Percentiles rank a stretch among this genome's conserved stretches.
phyloP scores from a whole-genome alignment of 2,329 filamentous ascomycete species.

The Trichophyton schoenleinii region DNA sequence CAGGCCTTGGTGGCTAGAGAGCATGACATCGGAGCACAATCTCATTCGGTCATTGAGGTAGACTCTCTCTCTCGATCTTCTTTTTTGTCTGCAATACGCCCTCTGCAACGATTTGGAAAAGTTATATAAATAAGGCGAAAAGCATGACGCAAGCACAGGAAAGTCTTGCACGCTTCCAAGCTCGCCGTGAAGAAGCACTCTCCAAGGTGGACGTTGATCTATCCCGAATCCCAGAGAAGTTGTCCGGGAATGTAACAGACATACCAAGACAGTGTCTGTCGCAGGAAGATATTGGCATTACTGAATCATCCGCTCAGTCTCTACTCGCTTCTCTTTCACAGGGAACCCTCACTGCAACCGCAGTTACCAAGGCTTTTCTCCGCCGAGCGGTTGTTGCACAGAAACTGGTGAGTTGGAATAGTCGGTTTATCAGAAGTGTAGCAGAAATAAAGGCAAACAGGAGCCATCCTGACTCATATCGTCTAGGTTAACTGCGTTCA shows the following conservation, averaged over 20 bases:
- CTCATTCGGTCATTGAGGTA: neutral
- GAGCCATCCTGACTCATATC: neutral
- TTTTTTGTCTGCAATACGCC: neutral
- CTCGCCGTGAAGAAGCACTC: neutral
- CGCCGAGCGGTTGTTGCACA: constrained; percentile 43
- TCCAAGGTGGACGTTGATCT: constrained; percentile 2
- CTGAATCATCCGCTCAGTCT: neutral
- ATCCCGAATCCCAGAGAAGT: neutral
- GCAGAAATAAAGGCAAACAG: neutral
- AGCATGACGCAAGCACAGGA: constrained; percentile 1
- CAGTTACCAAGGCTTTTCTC: constrained; percentile 43
- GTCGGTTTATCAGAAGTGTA: neutral
- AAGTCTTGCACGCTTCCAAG: neutral
- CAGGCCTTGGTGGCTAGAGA: neutral
- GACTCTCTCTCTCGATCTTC: neutral
- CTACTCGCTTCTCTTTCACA: neutral
- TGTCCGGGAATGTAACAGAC: neutral
- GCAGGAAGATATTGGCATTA: neutral
- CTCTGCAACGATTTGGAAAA: neutral
- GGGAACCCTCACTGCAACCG: constrained; percentile 4
- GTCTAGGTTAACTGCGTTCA: constrained; percentile 45
- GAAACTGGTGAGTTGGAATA: constrained; percentile 29
- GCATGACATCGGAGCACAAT: neutral
- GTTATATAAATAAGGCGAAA: neutral
- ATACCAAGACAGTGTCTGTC: constrained; percentile 3